phyloP scores from a whole-genome alignment of 306 rosid species.

The Dryas drummondii region DNA sequence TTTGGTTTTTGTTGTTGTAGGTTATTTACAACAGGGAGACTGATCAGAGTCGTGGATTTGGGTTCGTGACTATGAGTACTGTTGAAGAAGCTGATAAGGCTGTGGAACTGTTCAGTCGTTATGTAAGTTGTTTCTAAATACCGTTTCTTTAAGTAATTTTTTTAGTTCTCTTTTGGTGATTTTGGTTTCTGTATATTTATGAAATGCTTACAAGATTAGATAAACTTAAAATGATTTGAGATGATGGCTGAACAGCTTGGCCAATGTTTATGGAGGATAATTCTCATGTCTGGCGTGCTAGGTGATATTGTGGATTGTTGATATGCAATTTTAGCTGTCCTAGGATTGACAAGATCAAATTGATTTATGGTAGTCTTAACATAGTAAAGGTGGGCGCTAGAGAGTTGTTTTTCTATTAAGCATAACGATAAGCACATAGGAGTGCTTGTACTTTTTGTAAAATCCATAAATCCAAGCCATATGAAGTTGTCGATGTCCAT shows the following conservation, averaged over 20 bases:
- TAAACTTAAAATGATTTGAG: neutral
- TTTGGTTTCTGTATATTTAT: neutral
- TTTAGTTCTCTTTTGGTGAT: neutral
- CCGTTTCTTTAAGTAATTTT: neutral
- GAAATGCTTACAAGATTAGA: neutral
- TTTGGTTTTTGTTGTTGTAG: slow-evolving; percentile 33
- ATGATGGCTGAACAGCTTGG: neutral
- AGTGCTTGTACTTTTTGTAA: neutral
- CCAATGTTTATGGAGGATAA: neutral
- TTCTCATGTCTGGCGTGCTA: neutral
- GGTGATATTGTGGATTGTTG: neutral
- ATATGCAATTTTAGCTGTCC: neutral
- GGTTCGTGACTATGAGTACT: slow-evolving; percentile 87
- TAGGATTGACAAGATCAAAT: neutral
- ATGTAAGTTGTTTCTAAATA: slow-evolving; percentile 48
- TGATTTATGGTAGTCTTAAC: neutral
- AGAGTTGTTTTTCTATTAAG: too few relatives aligned
- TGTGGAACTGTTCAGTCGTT: slow-evolving; percentile 63
- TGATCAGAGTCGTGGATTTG: slow-evolving; percentile 87
- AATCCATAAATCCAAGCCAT: neutral
- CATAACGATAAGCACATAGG: too few relatives aligned
- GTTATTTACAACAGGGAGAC: slow-evolving; percentile 83
- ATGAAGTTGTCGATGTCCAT: neutral
- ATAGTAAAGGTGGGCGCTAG: neutral
- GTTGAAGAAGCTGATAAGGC: slow-evolving; percentile 83